Base-by-base conservation (phyloP, 805 yeast species). In the Cyberlindnera lachancei region DNA sequence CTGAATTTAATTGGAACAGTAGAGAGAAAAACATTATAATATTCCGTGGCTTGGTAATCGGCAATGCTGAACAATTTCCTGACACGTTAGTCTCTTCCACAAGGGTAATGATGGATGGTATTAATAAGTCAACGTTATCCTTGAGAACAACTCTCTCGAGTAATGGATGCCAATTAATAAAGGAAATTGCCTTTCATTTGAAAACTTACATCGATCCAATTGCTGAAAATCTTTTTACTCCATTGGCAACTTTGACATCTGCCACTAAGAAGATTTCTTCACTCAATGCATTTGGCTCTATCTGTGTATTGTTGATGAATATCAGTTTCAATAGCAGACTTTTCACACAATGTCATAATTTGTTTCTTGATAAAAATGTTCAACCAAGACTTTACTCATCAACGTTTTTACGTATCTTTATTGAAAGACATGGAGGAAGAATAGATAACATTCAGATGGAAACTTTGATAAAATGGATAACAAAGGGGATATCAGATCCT, bases 1-100 rank as follows among this genome's bases (percentile, higher is more conserved):
- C 94, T 0, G 98, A 92, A 50, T 68, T 68, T 37, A 92, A 92
- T 52, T 92, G 98, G 98, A 57, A 63, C 15, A 44, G 48, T 0
- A 67, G 98, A 48, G 95, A 88, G 45, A 66, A 69, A 32, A 61
- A 62, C 30, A 68, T 86, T 3, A 46, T 69, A 2, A 66, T 64
- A 30, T 48, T 86, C 21, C 66, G 96, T 35, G 62, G 70, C 2
- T 56, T 80, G 4, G 40, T 84, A 4, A 56, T 86, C 27, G 86
- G 88, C 4, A 73, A 75, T 45, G 59, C 69, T 2, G 49, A 60
- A 1, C 61, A 63, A 1, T 59, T 52, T 38, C 57, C 66, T 5
- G 58, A 57, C 0, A 59, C 59, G 31, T 57, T 70, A 18, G 42
- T 66, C 1, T 33, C 49, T 28, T 53, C 36, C 42, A 61, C 41